These are phyloP conservation scores for Chrysanthemum makinoi DNA, from an alignment of 129 eudicot species.

Conservation along the genomic window DNA sequence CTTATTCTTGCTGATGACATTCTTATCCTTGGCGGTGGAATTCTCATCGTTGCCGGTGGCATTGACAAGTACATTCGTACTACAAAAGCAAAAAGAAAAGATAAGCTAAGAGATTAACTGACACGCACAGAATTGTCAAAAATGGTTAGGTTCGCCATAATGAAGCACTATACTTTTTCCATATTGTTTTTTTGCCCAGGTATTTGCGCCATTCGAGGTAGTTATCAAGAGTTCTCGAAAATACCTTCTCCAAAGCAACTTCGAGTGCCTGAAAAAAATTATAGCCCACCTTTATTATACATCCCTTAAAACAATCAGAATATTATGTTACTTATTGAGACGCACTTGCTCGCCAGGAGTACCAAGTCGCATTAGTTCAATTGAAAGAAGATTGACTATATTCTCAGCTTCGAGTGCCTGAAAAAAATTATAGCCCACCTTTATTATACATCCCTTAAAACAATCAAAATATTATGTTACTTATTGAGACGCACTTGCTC, in stretches of 20 bases:
- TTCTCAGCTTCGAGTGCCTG: no score
- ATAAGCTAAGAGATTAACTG: background rate
- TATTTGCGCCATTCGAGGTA: constrained; percentile 88
- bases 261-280: constrained; percentile 53
- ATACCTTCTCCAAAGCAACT: constrained; percentile 78
- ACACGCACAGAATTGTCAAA: background rate
- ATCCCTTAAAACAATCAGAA: no score
- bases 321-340: constrained; percentile 5
- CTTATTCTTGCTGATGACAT: background rate
- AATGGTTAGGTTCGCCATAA: no score
- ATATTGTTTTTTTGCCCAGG: constrained; percentile 69
- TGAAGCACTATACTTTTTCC: constrained; percentile 73
- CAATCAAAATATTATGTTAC: background rate
- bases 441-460: no score
- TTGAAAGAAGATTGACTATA: constrained; percentile 88
- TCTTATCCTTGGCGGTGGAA: no score
- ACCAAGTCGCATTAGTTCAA: background rate
- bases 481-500: constrained; percentile 58
- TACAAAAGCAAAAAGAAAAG: constrained; percentile 30
- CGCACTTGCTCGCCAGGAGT: constrained; percentile 79
- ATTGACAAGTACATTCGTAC: no score
- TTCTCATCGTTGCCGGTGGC: no score
- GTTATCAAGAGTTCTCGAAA: constrained; percentile 81
- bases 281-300: background rate
- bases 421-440: constrained; percentile 23